A percentile compares a stretch with the other conserved stretches of the same genome.
Evolutionary conservation across 805 yeast genomes (phyloP).

Genomic region (Saccharomyces cerevisiae): DNA sequence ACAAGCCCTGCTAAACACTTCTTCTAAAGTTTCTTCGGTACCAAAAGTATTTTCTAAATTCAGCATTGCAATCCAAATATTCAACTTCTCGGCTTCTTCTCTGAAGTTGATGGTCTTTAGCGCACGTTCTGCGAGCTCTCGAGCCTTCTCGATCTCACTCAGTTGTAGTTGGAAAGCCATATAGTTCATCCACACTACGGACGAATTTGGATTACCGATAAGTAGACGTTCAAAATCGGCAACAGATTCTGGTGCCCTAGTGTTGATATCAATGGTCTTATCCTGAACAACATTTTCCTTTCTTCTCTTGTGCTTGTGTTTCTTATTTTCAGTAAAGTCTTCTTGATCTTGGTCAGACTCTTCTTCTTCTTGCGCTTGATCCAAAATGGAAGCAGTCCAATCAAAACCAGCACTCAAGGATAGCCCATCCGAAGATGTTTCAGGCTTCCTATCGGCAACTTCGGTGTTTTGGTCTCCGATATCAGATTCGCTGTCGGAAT

Average conservation of each 20-base stretch:
- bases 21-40: conserved; percentile 69
- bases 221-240: conserved; percentile 87
- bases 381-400: conserved; percentile 88
- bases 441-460: conserved; percentile 2
- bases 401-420: conserved; percentile 78
- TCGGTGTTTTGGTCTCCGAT: conserved; percentile 30
- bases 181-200: conserved; percentile 93
- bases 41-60: conserved; percentile 95
- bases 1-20: conserved; percentile 71
- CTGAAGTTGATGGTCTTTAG: conserved; percentile 81
- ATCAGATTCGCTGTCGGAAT: conserved; percentile 18
- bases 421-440: conserved; percentile 44
- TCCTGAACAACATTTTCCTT: conserved; percentile 50
- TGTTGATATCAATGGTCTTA: conserved; percentile 72
- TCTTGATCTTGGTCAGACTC: conserved; percentile 53
- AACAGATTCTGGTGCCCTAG: conserved; percentile 85
- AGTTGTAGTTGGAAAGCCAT: conserved; percentile 96
- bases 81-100: conserved; percentile 87
- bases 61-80: conserved; percentile 91
- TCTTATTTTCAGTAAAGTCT: conserved; percentile 37
- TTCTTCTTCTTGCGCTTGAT: conserved; percentile 59
- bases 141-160: conserved; percentile 88
- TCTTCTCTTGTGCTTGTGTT: conserved; percentile 41
- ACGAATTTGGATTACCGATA: conserved; percentile 87
- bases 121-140: conserved; percentile 90